A percentile compares a stretch with the other conserved stretches of the same genome.
Evolutionary conservation across 2,329 filamentous ascomycete species (phyloP).

Genomic region (Cadophora luteo-olivacea): DNA sequence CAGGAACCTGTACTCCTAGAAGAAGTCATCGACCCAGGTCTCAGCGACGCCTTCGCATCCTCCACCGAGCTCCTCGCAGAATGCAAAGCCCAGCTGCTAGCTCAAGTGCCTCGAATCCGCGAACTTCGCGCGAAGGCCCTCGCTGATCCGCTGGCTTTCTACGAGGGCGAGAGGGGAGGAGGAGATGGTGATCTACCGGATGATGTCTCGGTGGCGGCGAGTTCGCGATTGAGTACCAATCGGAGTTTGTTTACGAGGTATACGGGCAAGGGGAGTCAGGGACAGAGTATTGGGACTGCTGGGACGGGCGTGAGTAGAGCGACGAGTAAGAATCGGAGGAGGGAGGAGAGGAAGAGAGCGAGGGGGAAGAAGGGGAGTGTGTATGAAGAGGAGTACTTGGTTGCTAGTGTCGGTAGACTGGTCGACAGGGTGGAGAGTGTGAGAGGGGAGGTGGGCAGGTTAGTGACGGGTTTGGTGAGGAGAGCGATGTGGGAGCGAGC

Average conservation of each 20-base stretch:
- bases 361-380: slow-evolving; percentile 95
- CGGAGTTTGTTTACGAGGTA: slow-evolving; percentile 94
- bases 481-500: slow-evolving; percentile 89
- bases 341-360: slow-evolving; percentile 95
- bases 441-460: slow-evolving; percentile 72
- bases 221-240: slow-evolving; percentile 78
- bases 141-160: slow-evolving; percentile 87
- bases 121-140: slow-evolving; percentile 83
- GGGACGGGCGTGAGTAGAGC: slow-evolving; percentile 77
- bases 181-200: slow-evolving; percentile 79
- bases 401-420: slow-evolving; percentile 83
- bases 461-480: slow-evolving; percentile 79
- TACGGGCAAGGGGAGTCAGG: slow-evolving; percentile 65
- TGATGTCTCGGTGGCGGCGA: slow-evolving; percentile 87
- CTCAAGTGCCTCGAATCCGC: slow-evolving; percentile 84
- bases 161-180: slow-evolving; percentile 73
- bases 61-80: slow-evolving; percentile 93
- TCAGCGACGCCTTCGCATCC: slow-evolving; percentile 80
- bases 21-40: slow-evolving; percentile 73
- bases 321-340: slow-evolving; percentile 84
- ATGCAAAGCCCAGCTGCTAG: slow-evolving; percentile 82
- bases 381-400: slow-evolving; percentile 97
- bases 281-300: slow-evolving; percentile 67
- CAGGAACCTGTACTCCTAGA: slow-evolving; percentile 67
- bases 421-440: slow-evolving; percentile 81